These are phyloP conservation scores for Cenchrus purpureus DNA, from an alignment of 176 grass and related monocot species.

Conservation along the genomic window DNA sequence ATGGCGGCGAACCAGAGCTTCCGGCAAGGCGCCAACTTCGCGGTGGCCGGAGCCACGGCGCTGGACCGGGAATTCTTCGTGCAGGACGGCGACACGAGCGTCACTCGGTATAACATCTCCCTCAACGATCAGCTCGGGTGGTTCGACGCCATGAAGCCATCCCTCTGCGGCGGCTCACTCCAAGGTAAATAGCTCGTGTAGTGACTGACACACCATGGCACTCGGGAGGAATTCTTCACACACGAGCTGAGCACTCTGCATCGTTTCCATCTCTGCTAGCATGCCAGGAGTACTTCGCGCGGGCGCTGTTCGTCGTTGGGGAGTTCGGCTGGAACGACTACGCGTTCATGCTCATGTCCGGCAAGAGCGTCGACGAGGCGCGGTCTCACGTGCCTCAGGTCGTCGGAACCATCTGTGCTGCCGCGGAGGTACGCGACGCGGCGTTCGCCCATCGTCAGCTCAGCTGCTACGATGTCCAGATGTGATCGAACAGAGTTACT, in stretches of 20 bases:
- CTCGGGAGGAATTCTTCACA: too few relatives aligned
- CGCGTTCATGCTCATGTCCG: constrained; percentile 34
- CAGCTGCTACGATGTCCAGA: too few relatives aligned
- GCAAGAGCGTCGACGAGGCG: constrained; percentile 21
- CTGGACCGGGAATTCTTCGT: constrained; percentile 33
- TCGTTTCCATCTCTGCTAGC: neutral
- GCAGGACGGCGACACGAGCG: neutral
- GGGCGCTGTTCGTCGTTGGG: constrained; percentile 54
- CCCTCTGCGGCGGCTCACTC: constrained; percentile 43
- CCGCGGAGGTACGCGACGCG: constrained; percentile 16
- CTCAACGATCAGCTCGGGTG: constrained; percentile 49
- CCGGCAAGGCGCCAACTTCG: constrained; percentile 60
- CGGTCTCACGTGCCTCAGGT: constrained; percentile 32
- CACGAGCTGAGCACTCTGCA: too few relatives aligned
- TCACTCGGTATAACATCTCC: constrained; percentile 40
- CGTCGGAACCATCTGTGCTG: constrained; percentile 22
- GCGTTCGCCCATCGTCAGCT: too few relatives aligned
- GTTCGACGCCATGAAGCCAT: constrained; percentile 60
- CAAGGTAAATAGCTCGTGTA: constrained; percentile 3
- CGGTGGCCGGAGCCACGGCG: constrained; percentile 45
- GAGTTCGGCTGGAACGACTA: constrained; percentile 73
- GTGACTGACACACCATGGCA: too few relatives aligned
- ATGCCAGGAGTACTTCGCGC: constrained; percentile 43
- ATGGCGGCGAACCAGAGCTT: constrained; percentile 27
- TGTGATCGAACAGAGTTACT: too few relatives aligned